These are phyloP conservation scores for Westerdykella aurantiaca DNA, from an alignment of 2,329 filamentous ascomycete species.

Conservation along the genomic window DNA sequence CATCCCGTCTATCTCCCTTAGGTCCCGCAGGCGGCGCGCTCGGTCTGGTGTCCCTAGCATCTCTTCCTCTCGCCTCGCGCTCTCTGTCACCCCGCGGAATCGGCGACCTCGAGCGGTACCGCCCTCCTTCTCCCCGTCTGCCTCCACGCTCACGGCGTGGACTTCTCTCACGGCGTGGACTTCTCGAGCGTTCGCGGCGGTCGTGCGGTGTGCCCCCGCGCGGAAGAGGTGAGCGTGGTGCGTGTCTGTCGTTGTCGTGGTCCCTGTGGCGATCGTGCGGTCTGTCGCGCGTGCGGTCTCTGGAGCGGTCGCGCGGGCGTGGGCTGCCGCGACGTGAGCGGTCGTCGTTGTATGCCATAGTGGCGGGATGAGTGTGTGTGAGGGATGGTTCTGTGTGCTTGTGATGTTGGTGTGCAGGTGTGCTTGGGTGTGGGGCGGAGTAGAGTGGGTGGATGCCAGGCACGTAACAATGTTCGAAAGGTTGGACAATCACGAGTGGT, in stretches of 20 bases:
- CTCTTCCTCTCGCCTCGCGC: constrained; percentile 5
- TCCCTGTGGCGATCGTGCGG: constrained; percentile 2
- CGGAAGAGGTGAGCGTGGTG: constrained; percentile 9
- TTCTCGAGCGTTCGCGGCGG: constrained; percentile 28
- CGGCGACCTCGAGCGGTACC: constrained; percentile 23
- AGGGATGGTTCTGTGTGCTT: too few species aligned
- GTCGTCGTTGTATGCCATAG: neutral
- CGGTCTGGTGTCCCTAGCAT: constrained; percentile 11
- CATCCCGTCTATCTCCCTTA: constrained; percentile 6
- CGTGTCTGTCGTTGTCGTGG: constrained; percentile 14
- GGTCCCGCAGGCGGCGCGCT: constrained; percentile 6
- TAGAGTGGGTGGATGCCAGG: too few species aligned
- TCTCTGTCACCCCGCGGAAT: constrained; percentile 15
- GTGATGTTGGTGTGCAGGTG: too few species aligned
- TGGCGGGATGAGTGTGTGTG: too few species aligned
- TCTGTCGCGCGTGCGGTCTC: constrained; percentile 10
- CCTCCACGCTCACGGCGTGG: constrained; percentile 27
- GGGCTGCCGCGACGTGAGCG: constrained; percentile 11
- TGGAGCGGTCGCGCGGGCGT: constrained; percentile 16
- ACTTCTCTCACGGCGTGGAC: constrained; percentile 30
- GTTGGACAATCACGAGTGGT: too few species aligned
- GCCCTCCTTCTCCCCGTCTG: constrained; percentile 15
- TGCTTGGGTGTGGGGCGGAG: too few species aligned
- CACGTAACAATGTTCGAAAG: too few species aligned
- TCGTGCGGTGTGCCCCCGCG: constrained; percentile 21